A percentile compares a stretch with the other conserved stretches of the same genome.
phyloP scores from a whole-genome alignment of 192 early-diverging fungal genomes.

The Helicostylum pulchrum region DNA sequence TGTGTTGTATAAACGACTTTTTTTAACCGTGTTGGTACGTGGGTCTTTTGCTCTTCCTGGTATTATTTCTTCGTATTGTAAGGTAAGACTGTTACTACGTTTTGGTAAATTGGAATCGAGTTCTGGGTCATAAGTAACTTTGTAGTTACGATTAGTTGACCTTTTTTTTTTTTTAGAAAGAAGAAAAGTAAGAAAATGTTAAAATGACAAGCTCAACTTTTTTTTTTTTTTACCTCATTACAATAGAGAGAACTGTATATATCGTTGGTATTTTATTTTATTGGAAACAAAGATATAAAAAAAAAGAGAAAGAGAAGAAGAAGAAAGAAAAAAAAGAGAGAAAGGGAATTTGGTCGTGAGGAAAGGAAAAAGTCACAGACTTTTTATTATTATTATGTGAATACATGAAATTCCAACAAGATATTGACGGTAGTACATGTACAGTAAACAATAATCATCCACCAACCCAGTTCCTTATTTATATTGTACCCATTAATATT shows the following conservation, averaged over 20 bases:
- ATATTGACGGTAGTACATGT: slow-evolving; percentile 60
- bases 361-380: neutral
- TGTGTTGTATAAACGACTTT: neutral
- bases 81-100: neutral
- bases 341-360: neutral
- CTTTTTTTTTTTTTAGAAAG: neutral
- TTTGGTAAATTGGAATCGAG: slow-evolving; percentile 8
- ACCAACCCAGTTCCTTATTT: slow-evolving; percentile 53
- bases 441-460: slow-evolving; percentile 55
- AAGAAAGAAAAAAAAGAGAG: neutral
- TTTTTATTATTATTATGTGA: neutral
- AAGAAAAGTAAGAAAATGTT: neutral
- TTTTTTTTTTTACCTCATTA: neutral
- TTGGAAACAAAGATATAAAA: neutral
- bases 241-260: no score
- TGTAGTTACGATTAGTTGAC: slow-evolving; percentile 3
- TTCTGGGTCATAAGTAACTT: slow-evolving; percentile 16
- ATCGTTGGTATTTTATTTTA: no score
- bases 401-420: slow-evolving; percentile 45
- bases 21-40: neutral
- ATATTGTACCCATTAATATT: slow-evolving; percentile 59
- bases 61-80: neutral
- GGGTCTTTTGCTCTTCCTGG: slow-evolving; percentile 4
- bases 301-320: neutral
- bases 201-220: neutral